Base-by-base conservation (phyloP, 225 moss, liverwort and hornwort genomes). In the Physcomitrellopsis africana region DNA sequence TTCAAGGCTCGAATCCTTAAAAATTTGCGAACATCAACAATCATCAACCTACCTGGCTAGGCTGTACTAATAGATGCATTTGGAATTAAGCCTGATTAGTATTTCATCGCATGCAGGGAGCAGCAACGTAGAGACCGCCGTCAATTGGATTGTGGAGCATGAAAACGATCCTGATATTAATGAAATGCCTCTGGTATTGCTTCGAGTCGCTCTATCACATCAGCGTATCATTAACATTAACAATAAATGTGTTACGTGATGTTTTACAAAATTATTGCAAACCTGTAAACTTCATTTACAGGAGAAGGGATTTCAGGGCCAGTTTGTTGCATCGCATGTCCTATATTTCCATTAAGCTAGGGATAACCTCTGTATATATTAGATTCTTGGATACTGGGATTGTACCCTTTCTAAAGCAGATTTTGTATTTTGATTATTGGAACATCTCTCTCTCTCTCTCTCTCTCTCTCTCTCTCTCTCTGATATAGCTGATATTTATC, bases 81-180 rank as follows among this genome's bases (percentile, higher is more conserved):
- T 68, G 19, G 72, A 74, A 47, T 26, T 19, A n/a, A 70, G 59
- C 8, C 9, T 69, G 64, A 69, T 18, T 41, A 66, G 26, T 5
- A 7, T 19, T 15, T 78, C 24, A 47, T 65, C 42, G 13, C 23
- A 24, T 74, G 37, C 79, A 92, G 96, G 87, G 71, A 86, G 83
- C 73, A 86, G 83, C 48, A 91, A 63, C 61, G 63, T 91, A 52
- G 94, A 97, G 81, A 85, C 86, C 60, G 94, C 94, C 32, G 92
- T 94, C 13, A 94, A 82, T 71, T 97, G 96, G 96, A 94, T 97
- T 66, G 96, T 93, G 69, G 96, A 93, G 41, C 94, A 97, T 80
- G 96, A 97, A 73, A 86, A 73, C 60, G 94, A 97, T 68, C 76
- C 87, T 64, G 86, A 94, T 68, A 93, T 97, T 48, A 91, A 97